Conservation (phyloP, 345 rosid species). For the Brassica rapa region DNA sequence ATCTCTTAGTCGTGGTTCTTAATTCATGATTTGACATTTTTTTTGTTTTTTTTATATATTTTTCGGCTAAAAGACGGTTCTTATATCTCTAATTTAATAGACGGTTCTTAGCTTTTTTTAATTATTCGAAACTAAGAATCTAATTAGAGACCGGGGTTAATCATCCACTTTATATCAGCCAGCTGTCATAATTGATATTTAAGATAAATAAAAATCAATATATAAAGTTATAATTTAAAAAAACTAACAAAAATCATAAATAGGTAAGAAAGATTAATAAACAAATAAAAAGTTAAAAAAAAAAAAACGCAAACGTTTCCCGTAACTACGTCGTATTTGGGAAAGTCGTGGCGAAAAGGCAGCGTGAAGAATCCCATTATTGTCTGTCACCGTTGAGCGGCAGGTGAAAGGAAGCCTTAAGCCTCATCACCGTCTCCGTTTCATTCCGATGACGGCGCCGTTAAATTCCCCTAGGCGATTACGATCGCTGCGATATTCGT, state of each 20-base stretch:
- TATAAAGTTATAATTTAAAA: not conserved
- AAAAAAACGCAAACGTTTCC: constrained; percentile 22
- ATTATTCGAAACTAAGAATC: no score
- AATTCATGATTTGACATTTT: no score
- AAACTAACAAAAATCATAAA: constrained; percentile 3
- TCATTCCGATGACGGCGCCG: constrained; percentile 50
- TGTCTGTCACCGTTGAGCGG: constrained; percentile 28
- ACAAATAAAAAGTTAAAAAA: not conserved
- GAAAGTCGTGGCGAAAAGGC: constrained; percentile 42
- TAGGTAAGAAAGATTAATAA: constrained; percentile 1
- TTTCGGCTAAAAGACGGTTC: no score
- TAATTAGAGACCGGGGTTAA: no score
- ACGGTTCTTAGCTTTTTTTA: no score
- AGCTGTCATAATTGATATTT: no score
- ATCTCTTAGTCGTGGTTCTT: no score
- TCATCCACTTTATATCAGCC: no score
- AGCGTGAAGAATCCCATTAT: constrained; percentile 26
- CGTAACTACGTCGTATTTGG: constrained; percentile 38
- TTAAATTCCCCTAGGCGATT: constrained; percentile 46
- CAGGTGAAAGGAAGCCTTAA: not conserved
- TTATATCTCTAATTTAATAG: no score
- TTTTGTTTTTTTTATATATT: no score
- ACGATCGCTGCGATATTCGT: constrained; percentile 52
- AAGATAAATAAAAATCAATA: not conserved
- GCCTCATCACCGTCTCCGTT: constrained; percentile 4